These are phyloP conservation scores for Colletotrichum karsti DNA, from an alignment of 2,329 filamentous ascomycete species.

Conservation along the genomic window DNA sequence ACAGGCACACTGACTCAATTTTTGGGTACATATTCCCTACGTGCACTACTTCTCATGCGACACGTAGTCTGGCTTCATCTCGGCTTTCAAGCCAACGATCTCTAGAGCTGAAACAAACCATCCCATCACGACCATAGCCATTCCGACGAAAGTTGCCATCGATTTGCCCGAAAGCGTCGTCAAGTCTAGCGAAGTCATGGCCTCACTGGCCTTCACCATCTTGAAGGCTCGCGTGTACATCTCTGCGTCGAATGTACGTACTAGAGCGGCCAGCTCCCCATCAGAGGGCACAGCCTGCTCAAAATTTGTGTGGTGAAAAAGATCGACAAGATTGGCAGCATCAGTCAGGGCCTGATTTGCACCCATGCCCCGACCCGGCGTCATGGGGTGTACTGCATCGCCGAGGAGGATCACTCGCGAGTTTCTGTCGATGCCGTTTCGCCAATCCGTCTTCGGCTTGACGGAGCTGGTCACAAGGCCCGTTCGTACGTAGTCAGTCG, in stretches of 20 bases:
- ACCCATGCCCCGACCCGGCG: conserved; percentile 2
- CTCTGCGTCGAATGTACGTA: background rate
- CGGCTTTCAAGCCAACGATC: background rate
- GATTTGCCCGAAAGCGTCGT: background rate
- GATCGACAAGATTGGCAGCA: background rate
- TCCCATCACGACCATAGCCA: background rate
- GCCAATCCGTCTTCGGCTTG: background rate
- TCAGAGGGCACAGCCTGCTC: background rate
- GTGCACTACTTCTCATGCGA: background rate
- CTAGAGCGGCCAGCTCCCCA: background rate
- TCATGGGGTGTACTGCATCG: background rate
- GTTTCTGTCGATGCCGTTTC: background rate
- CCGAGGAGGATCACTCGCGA: background rate
- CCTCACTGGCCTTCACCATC: background rate
- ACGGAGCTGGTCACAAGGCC: background rate
- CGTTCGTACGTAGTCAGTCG: background rate
- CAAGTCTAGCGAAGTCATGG: background rate
- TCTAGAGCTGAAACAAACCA: background rate
- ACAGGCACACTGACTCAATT: background rate
- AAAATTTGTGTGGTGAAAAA: background rate
- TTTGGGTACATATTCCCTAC: background rate
- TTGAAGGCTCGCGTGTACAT: background rate
- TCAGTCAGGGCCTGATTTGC: conserved; percentile 1
- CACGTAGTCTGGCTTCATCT: background rate
- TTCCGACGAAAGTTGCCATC: background rate